A percentile compares a stretch with the other conserved stretches of the same genome.
Conservation (phyloP, 2,329 filamentous ascomycete genomes). For the Catunica adiposa region DNA sequence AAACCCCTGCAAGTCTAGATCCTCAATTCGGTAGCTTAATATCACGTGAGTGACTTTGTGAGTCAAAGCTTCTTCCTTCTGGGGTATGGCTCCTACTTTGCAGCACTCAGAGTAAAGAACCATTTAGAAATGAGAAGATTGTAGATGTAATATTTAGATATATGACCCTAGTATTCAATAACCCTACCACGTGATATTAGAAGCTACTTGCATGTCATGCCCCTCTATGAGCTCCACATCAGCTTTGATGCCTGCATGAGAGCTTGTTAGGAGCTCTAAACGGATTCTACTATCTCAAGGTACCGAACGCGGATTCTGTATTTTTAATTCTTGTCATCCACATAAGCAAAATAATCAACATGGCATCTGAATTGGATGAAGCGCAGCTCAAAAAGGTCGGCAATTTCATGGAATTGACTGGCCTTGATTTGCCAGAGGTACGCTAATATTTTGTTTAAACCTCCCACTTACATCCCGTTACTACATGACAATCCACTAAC, state of each 20-base stretch:
- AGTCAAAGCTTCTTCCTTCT: not conserved
- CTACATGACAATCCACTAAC: not conserved
- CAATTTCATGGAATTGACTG: constrained; percentile 5
- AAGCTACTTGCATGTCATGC: not conserved
- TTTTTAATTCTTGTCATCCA: not conserved
- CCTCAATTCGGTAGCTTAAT: not conserved
- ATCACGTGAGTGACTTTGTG: not conserved
- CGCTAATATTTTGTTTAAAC: not conserved
- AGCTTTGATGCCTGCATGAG: constrained; percentile 9
- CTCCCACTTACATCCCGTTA: not conserved
- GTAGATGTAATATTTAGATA: not conserved
- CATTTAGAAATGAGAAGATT: not conserved
- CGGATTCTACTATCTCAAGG: too few relatives aligned
- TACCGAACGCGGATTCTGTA: not conserved
- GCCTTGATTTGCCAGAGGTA: constrained; percentile 2
- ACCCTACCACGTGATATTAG: not conserved
- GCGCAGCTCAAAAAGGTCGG: constrained; percentile 6
- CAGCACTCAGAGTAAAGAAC: not conserved
- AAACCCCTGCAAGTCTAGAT: too few relatives aligned
- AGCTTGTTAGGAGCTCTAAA: not conserved
- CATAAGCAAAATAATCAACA: not conserved
- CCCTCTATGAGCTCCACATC: constrained; percentile 11
- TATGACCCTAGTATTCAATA: too few relatives aligned
- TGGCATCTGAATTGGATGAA: not conserved
- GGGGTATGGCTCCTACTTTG: not conserved